Conservation (phyloP, 805 yeast genomes). For the Naumovozyma castellii region DNA sequence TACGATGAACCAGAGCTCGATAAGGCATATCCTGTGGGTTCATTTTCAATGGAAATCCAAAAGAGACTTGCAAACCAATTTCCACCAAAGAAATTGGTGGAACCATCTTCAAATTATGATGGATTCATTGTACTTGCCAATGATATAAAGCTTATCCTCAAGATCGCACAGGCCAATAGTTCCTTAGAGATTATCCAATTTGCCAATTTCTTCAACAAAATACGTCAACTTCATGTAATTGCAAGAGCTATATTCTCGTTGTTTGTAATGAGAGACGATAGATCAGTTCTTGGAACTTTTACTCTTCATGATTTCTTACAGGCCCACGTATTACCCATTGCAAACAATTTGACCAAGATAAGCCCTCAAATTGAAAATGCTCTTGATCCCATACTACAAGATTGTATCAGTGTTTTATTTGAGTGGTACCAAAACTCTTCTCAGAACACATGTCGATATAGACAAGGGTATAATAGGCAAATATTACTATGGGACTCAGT, state of each 20-base stretch:
- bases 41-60: slow-evolving; percentile 41
- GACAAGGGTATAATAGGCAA: slow-evolving; percentile 59
- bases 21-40: slow-evolving; percentile 20
- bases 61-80: slow-evolving; percentile 38
- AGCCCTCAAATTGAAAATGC: slow-evolving; percentile 2
- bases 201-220: slow-evolving; percentile 29
- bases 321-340: slow-evolving; percentile 37
- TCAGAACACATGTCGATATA: slow-evolving; percentile 72
- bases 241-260: slow-evolving; percentile 56
- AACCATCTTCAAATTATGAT: slow-evolving; percentile 27
- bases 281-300: slow-evolving; percentile 45
- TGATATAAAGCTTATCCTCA: slow-evolving; percentile 33
- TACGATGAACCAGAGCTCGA: not conserved
- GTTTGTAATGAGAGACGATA: slow-evolving; percentile 53
- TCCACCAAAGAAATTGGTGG: slow-evolving; percentile 33
- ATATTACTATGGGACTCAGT: slow-evolving; percentile 63
- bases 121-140: slow-evolving; percentile 26
- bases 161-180: slow-evolving; percentile 24
- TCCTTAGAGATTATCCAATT: slow-evolving; percentile 27
- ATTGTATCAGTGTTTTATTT: slow-evolving; percentile 39
- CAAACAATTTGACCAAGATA: slow-evolving; percentile 22
- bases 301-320: slow-evolving; percentile 31
- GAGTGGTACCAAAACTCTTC: slow-evolving; percentile 37
- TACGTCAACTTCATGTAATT: slow-evolving; percentile 33
- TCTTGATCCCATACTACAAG: slow-evolving; percentile 27